Evolutionary conservation across 345 rosid species (phyloP).

Genomic region (Ceriops decandra): DNA sequence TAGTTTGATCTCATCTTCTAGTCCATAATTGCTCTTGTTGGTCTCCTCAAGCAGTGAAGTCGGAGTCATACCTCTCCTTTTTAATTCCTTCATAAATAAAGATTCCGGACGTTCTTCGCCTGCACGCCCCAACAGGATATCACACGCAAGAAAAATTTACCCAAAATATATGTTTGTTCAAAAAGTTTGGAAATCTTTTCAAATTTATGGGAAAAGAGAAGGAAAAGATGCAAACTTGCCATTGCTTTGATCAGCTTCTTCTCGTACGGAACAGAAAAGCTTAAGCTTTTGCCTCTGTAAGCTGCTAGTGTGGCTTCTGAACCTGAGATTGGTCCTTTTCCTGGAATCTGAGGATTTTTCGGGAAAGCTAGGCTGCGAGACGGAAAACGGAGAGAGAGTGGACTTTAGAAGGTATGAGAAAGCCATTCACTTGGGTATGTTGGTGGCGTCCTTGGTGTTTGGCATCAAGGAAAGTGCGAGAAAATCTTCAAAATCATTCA

Average conservation of each 20-base stretch:
- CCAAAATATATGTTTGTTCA: not conserved
- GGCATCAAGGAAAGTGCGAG: conserved; percentile 23
- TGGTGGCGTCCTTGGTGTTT: not conserved
- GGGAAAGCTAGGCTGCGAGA: conserved; percentile 41
- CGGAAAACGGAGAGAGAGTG: conserved; percentile 41
- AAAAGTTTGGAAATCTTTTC: not conserved
- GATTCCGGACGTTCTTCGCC: conserved; percentile 96
- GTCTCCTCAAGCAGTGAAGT: conserved; percentile 77
- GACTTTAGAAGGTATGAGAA: conserved; percentile 42
- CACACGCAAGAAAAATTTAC: not conserved
- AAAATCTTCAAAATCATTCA: not conserved
- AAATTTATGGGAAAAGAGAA: not conserved
- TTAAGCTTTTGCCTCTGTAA: conserved; percentile 23
- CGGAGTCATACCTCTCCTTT: conserved; percentile 90
- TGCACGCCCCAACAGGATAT: conserved; percentile 20
- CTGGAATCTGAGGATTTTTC: conserved; percentile 29
- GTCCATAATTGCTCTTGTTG: conserved; percentile 37
- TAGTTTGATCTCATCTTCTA: conserved; percentile 45
- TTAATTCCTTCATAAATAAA: conserved; percentile 85
- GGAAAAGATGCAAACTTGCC: conserved; percentile 37
- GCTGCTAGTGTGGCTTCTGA: conserved; percentile 18
- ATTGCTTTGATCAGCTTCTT: conserved; percentile 52
- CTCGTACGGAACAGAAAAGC: conserved; percentile 46
- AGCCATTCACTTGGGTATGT: conserved; percentile 33
- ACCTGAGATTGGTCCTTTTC: conserved; percentile 27